Base-by-base conservation (phyloP, 2,329 filamentous ascomycete genomes). In the Aspergillus chevalieri region DNA sequence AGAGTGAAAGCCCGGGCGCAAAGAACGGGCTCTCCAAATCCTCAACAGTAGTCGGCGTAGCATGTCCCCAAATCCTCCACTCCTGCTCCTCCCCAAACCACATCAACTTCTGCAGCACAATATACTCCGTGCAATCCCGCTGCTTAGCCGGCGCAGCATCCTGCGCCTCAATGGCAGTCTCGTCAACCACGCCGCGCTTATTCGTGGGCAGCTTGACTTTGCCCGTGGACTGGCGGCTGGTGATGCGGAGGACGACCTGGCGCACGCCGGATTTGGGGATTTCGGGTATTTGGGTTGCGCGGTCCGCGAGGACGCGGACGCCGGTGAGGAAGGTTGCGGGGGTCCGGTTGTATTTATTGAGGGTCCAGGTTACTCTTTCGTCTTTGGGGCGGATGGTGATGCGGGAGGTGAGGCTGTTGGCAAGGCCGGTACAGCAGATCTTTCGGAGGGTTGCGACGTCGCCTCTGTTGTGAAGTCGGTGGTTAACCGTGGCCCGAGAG, bases 11-110 rank as follows among this genome's bases (percentile, higher is more conserved):
- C 1, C 67, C 67, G 3, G 58, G 51, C 14, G 61, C 60, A 57
- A 73, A 73, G 50, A 60, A 57, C 2, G 69, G 68, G 49, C 49
- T 67, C 24, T 62, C 57, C 15, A 76, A 52, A 48, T 69, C 65
- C 12, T 69, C 59, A 44, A 74, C 43, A 15, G 64, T 71, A 6
- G 69, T 74, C 51, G 75, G 71, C 24, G 67, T 66, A 43, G 69
- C 58, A 49, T 70, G 69, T 3, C 77, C 77, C 77, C 77, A 79
- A 46, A 78, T 60, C 53, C 69, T 72, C 77, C 77, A 80, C 14
- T 66, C 61, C 10, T 65, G 64, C 38, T 73, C 64, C 51, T 70
- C 63, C 7, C 73, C 70, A 26, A 65, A 64, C 59, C 70, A 65
- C 33, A 70, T 59, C 30, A 72, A 54, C 59, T 72, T 70, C 64